Percentiles rank a stretch among this genome's conserved stretches.
These are phyloP conservation scores for Fermentozyma sake DNA, from an alignment of 1,139 yeast species.

Conservation along the genomic window DNA sequence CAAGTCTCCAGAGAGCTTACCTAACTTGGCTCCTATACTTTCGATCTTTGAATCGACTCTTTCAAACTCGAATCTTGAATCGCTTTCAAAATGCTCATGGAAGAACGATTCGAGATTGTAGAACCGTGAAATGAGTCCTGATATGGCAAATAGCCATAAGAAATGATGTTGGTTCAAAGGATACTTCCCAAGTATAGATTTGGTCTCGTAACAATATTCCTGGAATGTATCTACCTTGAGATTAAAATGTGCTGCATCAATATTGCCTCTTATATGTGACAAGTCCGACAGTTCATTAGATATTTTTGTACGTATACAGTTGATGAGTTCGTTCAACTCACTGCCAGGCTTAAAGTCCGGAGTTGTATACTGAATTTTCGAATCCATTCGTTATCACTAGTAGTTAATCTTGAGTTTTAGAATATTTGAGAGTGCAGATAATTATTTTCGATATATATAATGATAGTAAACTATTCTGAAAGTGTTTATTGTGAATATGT, in stretches of 20 bases:
- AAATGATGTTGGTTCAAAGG: conserved; percentile 12
- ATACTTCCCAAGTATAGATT: conserved; percentile 11
- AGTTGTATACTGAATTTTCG: no score
- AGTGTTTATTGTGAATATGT: conserved; percentile 1
- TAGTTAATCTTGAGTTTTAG: no score
- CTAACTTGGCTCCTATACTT: conserved; percentile 8
- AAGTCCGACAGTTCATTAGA: no score
- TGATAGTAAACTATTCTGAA: no score
- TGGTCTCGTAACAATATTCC: conserved; percentile 16
- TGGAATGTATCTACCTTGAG: conserved; percentile 15
- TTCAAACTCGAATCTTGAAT: not conserved
- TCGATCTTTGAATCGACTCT: not conserved
- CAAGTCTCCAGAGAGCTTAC: conserved; percentile 11
- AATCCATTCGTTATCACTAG: no score
- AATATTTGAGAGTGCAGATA: no score
- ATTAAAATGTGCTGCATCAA: conserved; percentile 8
- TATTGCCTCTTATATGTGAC: no score
- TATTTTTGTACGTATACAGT: no score
- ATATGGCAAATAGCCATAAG: conserved; percentile 19
- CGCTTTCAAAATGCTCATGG: conserved; percentile 4
- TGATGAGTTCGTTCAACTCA: no score
- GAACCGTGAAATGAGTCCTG: conserved; percentile 9
- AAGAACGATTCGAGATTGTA: conserved; percentile 9
- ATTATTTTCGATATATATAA: no score
- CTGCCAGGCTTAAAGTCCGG: no score